phyloP scores from a whole-genome alignment of 2,329 filamentous ascomycete genomes.

The Zymoseptoria pseudotritici region DNA sequence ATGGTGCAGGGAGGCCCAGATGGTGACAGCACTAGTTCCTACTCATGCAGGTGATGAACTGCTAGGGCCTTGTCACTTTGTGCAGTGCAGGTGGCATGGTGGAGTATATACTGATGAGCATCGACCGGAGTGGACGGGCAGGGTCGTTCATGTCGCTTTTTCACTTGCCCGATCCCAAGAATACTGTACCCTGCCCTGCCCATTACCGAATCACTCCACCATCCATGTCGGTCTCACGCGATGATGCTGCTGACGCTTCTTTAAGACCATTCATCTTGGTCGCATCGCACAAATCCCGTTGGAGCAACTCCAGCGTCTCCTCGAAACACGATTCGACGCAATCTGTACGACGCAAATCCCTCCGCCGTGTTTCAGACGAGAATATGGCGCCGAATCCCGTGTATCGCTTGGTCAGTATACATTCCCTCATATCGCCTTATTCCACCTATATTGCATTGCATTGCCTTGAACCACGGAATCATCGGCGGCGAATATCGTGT shows the following conservation, averaged over 20 bases:
- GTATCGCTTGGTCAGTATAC: conserved; percentile 19
- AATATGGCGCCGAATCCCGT: conserved; percentile 16
- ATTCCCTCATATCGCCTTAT: conserved; percentile 1
- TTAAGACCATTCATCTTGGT: conserved; percentile 14
- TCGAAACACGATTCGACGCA: conserved; percentile 15
- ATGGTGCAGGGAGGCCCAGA: not conserved
- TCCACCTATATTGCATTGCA: not conserved
- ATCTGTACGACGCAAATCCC: not conserved
- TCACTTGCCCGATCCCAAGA: not conserved
- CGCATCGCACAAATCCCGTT: conserved; percentile 8
- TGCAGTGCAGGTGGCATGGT: not conserved
- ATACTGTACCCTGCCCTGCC: not conserved
- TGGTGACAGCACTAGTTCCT: not conserved
- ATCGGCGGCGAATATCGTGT: not conserved
- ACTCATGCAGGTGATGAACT: not conserved
- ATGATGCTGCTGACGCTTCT: too few relatives aligned
- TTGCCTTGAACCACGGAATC: not conserved
- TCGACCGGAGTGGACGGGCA: not conserved
- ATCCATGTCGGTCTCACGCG: conserved; percentile 1
- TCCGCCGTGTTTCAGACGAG: conserved; percentile 8
- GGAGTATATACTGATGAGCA: not conserved
- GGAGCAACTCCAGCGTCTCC: conserved; percentile 13
- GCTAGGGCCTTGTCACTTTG: not conserved
- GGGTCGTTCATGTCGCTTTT: not conserved
- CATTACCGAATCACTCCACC: too few relatives aligned